Evolutionary conservation across 1,139 yeast species (phyloP).

Genomic region (Sugiyamaella pinicola): DNA sequence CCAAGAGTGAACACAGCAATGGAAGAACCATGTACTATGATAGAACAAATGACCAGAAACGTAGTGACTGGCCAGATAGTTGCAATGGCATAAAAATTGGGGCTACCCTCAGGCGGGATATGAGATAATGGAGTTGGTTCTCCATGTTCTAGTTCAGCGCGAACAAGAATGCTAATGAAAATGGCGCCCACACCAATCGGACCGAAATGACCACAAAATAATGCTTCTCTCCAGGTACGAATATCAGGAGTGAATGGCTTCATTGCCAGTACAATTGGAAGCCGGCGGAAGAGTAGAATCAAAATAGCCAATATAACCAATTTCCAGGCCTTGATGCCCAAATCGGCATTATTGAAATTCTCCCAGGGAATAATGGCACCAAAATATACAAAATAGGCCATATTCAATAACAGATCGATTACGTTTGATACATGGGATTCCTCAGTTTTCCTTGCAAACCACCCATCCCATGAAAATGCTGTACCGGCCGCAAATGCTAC

Average conservation of each 20-base stretch:
- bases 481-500: slow-evolving; percentile 97
- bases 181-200: slow-evolving; percentile 98
- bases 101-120: slow-evolving; percentile 56
- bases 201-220: slow-evolving; percentile 96
- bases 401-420: slow-evolving; percentile 70
- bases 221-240: slow-evolving; percentile 91
- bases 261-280: slow-evolving; percentile 80
- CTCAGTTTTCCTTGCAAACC: slow-evolving; percentile 84
- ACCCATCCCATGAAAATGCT: slow-evolving; percentile 96
- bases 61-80: slow-evolving; percentile 89
- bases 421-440: slow-evolving; percentile 93
- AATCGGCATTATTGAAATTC: slow-evolving; percentile 62
- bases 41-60: slow-evolving; percentile 82
- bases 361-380: slow-evolving; percentile 97
- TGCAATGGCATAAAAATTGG: slow-evolving; percentile 70
- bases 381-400: slow-evolving; percentile 88
- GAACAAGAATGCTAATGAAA: slow-evolving; percentile 83
- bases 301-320: slow-evolving; percentile 76
- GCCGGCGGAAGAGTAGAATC: slow-evolving; percentile 78
- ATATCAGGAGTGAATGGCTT: slow-evolving; percentile 90
- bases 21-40: slow-evolving; percentile 93
- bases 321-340: slow-evolving; percentile 86
- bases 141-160: slow-evolving; percentile 71
- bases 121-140: slow-evolving; percentile 63
- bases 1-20: slow-evolving; percentile 93